Evolutionary conservation across 2,329 filamentous ascomycete genomes (phyloP), one percentile per base, ranked within the genome.

Genomic region (Fusarium sp.): DNA sequence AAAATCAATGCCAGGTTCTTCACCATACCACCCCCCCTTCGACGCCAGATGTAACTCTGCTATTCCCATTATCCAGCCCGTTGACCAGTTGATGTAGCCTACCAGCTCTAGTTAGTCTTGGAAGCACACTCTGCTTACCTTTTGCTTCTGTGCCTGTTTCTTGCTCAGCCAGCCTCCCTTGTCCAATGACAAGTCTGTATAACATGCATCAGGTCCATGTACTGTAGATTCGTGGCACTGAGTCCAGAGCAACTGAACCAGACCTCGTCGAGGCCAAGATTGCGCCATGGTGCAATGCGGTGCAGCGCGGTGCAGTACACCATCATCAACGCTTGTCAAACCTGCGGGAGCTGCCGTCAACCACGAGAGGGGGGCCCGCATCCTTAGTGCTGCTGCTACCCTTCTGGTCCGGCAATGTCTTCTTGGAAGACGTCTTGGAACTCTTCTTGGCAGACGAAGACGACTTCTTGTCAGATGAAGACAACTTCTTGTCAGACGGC

Each of bases 321-420:
- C 20, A 53, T 64, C 44, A 64, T 29, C 49, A 20, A 64, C 69
- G 67, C 29, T 63, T 64, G 38, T 33, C 57, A 14, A 4, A 6
- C 35, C 38, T 70, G 55, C 63, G 67, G 20, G 66, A 70, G n/a
- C 71, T 70, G 24, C 76, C 76, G 51, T 78, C 65, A 10, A 70
- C 73, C 44, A 78, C 49, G 22, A 75, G 65, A 14, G 24, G 22
- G 16, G 73, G 67, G 4, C 69, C 62, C 11, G 62, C 56, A 31
- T 63, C 46, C 56, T 69, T 68, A 44, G 49, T 67, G 46, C 40
- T 65, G 44, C 55, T 62, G 29, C 24, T 53, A 14, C 49, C 29
- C 49, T 55, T 71, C 22, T 60, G 68, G 22, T 70, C 62, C 22
- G 55, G 27, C 4, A 70, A 42, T 36, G 46, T 17, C 38, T 60